Evolutionary conservation across 2,329 filamentous ascomycete genomes (phyloP).

Genomic region (Tolypocladium paradoxum): DNA sequence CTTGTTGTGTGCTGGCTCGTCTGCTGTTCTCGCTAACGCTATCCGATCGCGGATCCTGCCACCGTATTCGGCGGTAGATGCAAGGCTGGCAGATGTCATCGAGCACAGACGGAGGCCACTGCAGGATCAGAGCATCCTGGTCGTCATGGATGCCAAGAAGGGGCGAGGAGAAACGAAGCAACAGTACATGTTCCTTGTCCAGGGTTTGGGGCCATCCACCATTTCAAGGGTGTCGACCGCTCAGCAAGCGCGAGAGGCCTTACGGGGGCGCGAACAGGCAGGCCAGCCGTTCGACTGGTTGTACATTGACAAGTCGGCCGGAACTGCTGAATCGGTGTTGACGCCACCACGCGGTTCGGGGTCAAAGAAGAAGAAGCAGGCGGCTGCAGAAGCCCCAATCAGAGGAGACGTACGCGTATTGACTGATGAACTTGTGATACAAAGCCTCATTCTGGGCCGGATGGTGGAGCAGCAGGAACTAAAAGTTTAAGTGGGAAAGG

Average conservation of each 20-base stretch:
- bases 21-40: constrained; percentile 63
- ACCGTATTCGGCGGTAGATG: constrained; percentile 46
- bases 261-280: constrained; percentile 39
- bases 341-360: constrained; percentile 10
- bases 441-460: constrained; percentile 81
- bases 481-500: constrained; percentile 2
- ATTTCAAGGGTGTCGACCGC: constrained; percentile 56
- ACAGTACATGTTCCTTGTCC: constrained; percentile 70
- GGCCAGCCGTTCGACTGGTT: constrained; percentile 60
- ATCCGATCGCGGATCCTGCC: constrained; percentile 62
- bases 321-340: constrained; percentile 41
- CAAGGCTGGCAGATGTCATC: constrained; percentile 48
- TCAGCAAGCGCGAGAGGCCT: constrained; percentile 49
- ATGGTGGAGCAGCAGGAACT: constrained; percentile 54
- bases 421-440: constrained; percentile 78
- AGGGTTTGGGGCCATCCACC: constrained; percentile 59
- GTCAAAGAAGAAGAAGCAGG: constrained; percentile 31
- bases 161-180: constrained; percentile 53
- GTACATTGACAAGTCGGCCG: constrained; percentile 59
- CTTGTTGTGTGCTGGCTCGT: constrained; percentile 75
- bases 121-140: constrained; percentile 52
- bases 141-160: constrained; percentile 51
- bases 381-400: constrained; percentile 11
- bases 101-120: constrained; percentile 52
- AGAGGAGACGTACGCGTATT: constrained; percentile 54